Conservation (phyloP, 257 asterid genomes). For the Dorcoceras hygrometricum region DNA sequence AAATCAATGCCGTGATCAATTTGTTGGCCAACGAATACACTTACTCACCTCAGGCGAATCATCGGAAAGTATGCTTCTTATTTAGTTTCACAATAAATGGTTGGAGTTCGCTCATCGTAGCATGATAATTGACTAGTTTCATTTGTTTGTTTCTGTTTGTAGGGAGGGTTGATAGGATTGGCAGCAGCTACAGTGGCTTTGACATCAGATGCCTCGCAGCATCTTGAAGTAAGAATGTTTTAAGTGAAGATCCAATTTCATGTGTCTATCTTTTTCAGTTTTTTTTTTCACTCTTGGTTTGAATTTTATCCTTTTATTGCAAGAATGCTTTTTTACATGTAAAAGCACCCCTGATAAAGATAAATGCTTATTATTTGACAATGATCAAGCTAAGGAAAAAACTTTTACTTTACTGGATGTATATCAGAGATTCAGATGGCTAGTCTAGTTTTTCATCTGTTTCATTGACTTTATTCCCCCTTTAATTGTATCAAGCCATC, state of each 20-base stretch:
- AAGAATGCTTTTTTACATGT: not conserved
- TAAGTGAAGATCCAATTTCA: not conserved
- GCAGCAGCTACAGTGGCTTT: slow-evolving; percentile 98
- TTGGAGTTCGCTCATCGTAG: not conserved
- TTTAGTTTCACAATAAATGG: not conserved
- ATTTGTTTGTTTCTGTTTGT: slow-evolving; percentile 16
- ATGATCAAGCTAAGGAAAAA: slow-evolving; percentile 4
- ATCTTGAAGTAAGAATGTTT: slow-evolving; percentile 79
- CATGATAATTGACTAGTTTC: not conserved
- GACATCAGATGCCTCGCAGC: slow-evolving; percentile 86
- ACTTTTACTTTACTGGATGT: slow-evolving; percentile 1
- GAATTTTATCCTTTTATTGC: not conserved
- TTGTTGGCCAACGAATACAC: slow-evolving; percentile 74
- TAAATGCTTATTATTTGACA: not conserved
- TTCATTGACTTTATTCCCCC: not conserved
- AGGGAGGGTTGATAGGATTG: slow-evolving; percentile 99
- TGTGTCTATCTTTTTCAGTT: not conserved
- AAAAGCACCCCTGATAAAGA: not conserved
- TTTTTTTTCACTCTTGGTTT: not conserved
- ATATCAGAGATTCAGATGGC: slow-evolving; percentile 9
- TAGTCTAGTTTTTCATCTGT: slow-evolving; percentile 7
- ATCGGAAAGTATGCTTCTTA: slow-evolving; percentile 61
- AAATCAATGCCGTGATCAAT: slow-evolving; percentile 72
- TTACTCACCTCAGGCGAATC: slow-evolving; percentile 85
- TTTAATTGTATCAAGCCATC: not conserved